phyloP scores from a whole-genome alignment of 352 stramenopile genomes.

The Pythium brachiatum region DNA sequence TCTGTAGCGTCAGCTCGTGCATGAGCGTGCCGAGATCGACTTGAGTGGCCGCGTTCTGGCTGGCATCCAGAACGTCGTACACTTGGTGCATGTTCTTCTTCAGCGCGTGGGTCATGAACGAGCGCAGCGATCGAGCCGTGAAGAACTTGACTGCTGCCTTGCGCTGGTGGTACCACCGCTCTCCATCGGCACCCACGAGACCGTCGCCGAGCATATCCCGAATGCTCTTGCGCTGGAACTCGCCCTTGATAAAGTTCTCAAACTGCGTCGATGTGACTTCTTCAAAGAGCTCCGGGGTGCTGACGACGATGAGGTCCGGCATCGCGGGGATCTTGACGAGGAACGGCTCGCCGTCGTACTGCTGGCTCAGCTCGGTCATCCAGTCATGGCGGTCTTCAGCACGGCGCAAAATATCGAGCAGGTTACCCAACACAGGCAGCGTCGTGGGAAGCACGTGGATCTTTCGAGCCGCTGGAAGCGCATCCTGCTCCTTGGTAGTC shows the following conservation, averaged over 20 bases:
- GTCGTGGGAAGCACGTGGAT: constrained; percentile 11
- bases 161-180: constrained; percentile 33
- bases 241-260: constrained; percentile 30
- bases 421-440: constrained; percentile 44
- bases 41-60: background rate
- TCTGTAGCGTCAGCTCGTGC: constrained; percentile 48
- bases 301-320: constrained; percentile 21
- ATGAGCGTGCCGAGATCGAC: constrained; percentile 31
- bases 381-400: constrained; percentile 42
- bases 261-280: constrained; percentile 35
- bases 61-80: constrained; percentile 9
- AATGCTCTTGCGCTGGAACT: constrained; percentile 17
- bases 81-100: constrained; percentile 17
- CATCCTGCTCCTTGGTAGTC: background rate
- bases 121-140: constrained; percentile 26
- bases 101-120: constrained; percentile 22
- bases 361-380: constrained; percentile 20
- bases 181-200: constrained; percentile 28
- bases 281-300: constrained; percentile 21
- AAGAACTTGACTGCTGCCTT: constrained; percentile 31
- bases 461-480: background rate
- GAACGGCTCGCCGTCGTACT: constrained; percentile 24
- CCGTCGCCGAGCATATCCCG: constrained; percentile 24
- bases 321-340: constrained; percentile 17
- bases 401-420: constrained; percentile 32